Evolutionary conservation across 768 basidiomycete genomes (phyloP).

Genomic region (Cyclocybe aegerita): DNA sequence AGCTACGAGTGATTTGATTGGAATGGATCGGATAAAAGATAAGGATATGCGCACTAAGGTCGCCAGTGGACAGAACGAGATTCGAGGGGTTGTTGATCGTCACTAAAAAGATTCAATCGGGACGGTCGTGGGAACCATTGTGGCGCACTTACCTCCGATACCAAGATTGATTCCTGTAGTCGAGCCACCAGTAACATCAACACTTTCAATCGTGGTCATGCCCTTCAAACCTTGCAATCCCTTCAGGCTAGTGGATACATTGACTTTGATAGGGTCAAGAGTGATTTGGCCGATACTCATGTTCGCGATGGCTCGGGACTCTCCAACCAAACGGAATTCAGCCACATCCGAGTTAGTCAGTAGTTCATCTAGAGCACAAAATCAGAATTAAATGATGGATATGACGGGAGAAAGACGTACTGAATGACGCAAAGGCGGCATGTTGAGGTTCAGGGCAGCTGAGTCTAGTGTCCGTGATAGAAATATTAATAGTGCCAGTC

Average conservation of each 20-base stretch:
- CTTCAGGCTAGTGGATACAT: conserved; percentile 58
- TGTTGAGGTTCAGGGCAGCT: conserved; percentile 47
- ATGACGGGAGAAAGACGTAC: conserved; percentile 32
- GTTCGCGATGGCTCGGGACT: conserved; percentile 58
- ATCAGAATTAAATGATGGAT: neutral
- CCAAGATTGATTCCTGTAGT: conserved; percentile 54
- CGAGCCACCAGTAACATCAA: conserved; percentile 70
- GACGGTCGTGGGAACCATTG: neutral
- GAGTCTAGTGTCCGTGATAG: conserved; percentile 53
- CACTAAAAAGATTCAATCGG: conserved; percentile 31
- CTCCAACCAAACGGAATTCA: conserved; percentile 58
- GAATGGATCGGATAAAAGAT: neutral
- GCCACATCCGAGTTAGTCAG: conserved; percentile 49
- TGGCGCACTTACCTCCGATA: conserved; percentile 46
- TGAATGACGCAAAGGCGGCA: conserved; percentile 55
- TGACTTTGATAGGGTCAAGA: conserved; percentile 71
- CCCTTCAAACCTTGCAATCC: conserved; percentile 64
- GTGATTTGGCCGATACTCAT: conserved; percentile 64
- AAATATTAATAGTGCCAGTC: conserved; percentile 62
- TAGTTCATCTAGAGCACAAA: conserved; percentile 43
- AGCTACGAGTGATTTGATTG: conserved; percentile 28
- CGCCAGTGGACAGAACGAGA: conserved; percentile 59
- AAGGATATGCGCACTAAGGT: conserved; percentile 49
- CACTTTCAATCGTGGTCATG: conserved; percentile 50
- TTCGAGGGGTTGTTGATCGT: conserved; percentile 69